Evolutionary conservation across 108 stramenopile genomes (phyloP).

Genomic region (Nannochloropsis granulata): DNA sequence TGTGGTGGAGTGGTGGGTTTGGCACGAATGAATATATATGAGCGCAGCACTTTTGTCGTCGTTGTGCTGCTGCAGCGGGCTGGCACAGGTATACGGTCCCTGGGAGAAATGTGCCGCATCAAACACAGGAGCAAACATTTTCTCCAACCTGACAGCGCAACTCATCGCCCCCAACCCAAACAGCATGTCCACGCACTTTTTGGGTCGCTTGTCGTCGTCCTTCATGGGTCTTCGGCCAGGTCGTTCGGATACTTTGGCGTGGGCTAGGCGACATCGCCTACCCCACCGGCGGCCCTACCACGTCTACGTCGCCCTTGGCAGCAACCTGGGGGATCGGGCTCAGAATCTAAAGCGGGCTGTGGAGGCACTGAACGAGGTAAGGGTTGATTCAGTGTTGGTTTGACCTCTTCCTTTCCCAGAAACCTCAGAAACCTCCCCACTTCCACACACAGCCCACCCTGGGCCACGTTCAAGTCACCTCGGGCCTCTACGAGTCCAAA

Average conservation of each 20-base stretch:
- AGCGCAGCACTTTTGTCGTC: too few species aligned
- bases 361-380: constrained; percentile 3
- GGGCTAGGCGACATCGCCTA: neutral
- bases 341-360: constrained; percentile 14
- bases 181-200: neutral
- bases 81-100: too few species aligned
- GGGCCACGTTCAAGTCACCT: constrained; percentile 12
- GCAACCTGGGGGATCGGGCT: constrained; percentile 25
- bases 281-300: neutral
- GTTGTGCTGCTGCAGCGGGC: too few species aligned
- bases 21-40: too few species aligned
- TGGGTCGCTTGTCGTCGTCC: neutral
- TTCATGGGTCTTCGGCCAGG: neutral
- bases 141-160: neutral
- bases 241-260: neutral
- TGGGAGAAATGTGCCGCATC: too few species aligned
- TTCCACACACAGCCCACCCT: neutral
- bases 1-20: too few species aligned
- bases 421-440: neutral
- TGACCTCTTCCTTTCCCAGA: too few species aligned
- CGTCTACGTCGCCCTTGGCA: constrained; percentile 27
- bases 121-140: too few species aligned
- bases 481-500: constrained; percentile 26
- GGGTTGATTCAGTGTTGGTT: neutral
- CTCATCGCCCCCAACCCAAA: neutral